Percentiles rank a stretch among this genome's conserved stretches.
Evolutionary conservation across 345 rosid genomes (phyloP).

Genomic region (Sonneratia alba): DNA sequence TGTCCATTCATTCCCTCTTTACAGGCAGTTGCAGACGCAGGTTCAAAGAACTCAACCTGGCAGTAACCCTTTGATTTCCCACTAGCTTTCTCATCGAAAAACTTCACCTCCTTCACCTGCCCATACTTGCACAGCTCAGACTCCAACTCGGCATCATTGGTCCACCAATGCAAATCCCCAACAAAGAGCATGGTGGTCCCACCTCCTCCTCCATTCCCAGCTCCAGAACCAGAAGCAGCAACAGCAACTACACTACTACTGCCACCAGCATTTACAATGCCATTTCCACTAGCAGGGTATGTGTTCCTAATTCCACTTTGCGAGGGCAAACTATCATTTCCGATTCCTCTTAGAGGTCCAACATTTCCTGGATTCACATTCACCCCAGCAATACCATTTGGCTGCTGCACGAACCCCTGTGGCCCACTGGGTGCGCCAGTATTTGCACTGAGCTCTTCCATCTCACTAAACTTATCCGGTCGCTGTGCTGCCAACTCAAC

Average conservation of each 20-base stretch:
- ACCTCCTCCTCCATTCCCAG: conserved; percentile 23
- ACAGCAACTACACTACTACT: conserved; percentile 14
- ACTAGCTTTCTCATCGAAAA: conserved; percentile 80
- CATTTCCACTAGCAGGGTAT: conserved; percentile 24
- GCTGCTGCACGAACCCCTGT: conserved; percentile 18
- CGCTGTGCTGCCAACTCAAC: conserved; percentile 49
- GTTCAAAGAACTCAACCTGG: conserved; percentile 76
- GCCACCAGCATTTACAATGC: conserved; percentile 19
- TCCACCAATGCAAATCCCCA: conserved; percentile 95
- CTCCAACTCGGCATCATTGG: conserved; percentile 78
- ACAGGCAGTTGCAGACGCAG: conserved; percentile 54
- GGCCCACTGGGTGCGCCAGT: conserved; percentile 9
- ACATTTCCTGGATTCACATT: conserved; percentile 13
- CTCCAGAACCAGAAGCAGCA: neutral
- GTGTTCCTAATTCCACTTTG: conserved; percentile 23
- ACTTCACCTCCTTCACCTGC: conserved; percentile 66
- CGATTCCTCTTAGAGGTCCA: conserved; percentile 7
- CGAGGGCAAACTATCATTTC: conserved; percentile 30
- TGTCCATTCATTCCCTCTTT: conserved; percentile 78
- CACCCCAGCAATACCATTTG: conserved; percentile 10
- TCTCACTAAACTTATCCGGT: conserved; percentile 22
- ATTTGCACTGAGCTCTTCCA: conserved; percentile 27
- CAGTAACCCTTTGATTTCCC: conserved; percentile 86
- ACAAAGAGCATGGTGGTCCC: conserved; percentile 53
- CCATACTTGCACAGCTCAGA: conserved; percentile 55